These are phyloP conservation scores for Penicillium chermesinum DNA, from an alignment of 495 filamentous ascomycete genomes.

Conservation along the genomic window DNA sequence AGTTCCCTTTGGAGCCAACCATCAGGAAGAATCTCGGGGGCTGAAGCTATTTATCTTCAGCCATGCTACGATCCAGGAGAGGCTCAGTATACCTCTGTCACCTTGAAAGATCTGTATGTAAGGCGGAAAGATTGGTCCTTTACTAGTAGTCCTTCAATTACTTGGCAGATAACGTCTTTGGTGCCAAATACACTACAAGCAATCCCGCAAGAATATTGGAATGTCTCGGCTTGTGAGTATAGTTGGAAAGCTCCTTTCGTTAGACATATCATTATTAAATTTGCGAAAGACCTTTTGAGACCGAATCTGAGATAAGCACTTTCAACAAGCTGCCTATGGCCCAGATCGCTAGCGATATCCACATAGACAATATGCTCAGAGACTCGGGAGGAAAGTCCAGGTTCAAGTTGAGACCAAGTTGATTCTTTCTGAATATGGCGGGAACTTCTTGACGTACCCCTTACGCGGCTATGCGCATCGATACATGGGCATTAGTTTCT, in stretches of 20 bases:
- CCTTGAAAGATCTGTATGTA: too few relatives aligned
- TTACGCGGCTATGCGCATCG: background rate
- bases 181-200: background rate
- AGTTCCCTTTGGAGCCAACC: slow-evolving; percentile 49
- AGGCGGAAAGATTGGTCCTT: too few relatives aligned
- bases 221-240: background rate
- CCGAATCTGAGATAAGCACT: background rate
- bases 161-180: background rate
- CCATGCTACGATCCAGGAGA: too few relatives aligned
- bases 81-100: too few relatives aligned
- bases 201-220: background rate
- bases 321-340: background rate
- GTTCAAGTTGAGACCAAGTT: background rate
- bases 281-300: too few relatives aligned
- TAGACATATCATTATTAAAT: too few relatives aligned
- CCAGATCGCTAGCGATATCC: background rate
- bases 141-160: too few relatives aligned
- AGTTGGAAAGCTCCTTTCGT: background rate
- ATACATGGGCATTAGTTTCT: background rate
- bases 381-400: background rate
- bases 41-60: too few relatives aligned
- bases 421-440: background rate
- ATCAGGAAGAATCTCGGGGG: slow-evolving; percentile 1
- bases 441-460: background rate
- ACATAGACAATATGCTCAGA: background rate